Conservation (phyloP, 2,329 filamentous ascomycete species). For the Tolypocladium guangdongense region DNA sequence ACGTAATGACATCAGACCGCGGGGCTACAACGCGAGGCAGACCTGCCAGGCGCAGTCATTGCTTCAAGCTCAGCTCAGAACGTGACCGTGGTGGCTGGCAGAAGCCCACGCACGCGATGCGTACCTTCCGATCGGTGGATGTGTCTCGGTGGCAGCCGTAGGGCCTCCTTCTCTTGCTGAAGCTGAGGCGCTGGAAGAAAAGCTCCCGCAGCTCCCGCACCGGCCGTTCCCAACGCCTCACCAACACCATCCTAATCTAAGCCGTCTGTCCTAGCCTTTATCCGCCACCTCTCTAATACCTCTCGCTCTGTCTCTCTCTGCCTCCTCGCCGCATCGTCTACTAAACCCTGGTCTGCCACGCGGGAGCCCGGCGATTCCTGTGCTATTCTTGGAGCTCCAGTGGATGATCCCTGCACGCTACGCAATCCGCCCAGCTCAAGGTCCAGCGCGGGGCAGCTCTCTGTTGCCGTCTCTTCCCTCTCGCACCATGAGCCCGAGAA, state of each 20-base stretch:
- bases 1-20: too few relatives aligned
- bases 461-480: constrained; percentile 13
- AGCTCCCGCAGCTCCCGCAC: not conserved
- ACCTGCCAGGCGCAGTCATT: too few relatives aligned
- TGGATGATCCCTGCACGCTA: not conserved
- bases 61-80: not conserved
- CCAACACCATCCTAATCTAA: too few relatives aligned
- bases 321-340: not conserved
- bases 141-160: not conserved
- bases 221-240: too few relatives aligned
- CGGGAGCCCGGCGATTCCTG: not conserved
- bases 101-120: not conserved
- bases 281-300: too few relatives aligned
- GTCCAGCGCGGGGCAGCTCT: constrained; percentile 7
- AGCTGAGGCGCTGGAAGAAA: not conserved
- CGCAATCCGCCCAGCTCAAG: constrained; percentile 1
- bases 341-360: not conserved
- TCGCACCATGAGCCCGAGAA: constrained; percentile 45
- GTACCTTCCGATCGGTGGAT: not conserved
- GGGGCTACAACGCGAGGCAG: too few relatives aligned
- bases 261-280: too few relatives aligned
- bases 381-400: not conserved
- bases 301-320: too few relatives aligned
- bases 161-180: not conserved
- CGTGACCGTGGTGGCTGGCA: not conserved